Conservation (phyloP, 2,329 filamentous ascomycete species). For the Cladosporium oxysporum region DNA sequence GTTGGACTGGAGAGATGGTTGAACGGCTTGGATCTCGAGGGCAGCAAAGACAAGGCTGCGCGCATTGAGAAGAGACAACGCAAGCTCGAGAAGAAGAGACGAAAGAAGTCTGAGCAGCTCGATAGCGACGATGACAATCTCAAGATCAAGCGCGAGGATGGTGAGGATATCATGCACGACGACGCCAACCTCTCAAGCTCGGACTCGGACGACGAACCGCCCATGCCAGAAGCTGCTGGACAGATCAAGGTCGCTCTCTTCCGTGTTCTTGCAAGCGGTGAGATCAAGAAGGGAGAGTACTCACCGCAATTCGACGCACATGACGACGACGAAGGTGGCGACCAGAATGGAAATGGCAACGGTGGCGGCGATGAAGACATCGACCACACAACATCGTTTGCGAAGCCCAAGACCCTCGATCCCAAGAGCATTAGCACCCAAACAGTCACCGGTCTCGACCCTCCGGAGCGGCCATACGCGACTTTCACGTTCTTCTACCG, state of each 20-base stretch:
- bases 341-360: conserved; percentile 53
- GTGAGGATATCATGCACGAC: conserved; percentile 66
- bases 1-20: conserved; percentile 95
- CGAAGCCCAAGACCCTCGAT: conserved; percentile 92
- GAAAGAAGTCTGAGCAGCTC: conserved; percentile 61
- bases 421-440: conserved; percentile 98
- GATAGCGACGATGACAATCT: conserved; percentile 55
- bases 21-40: conserved; percentile 84
- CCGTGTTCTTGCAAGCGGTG: conserved; percentile 88
- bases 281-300: conserved; percentile 97
- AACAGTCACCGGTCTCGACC: conserved; percentile 97
- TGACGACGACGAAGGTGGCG: conserved; percentile 77
- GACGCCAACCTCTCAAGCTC: conserved; percentile 71
- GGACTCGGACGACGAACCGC: conserved; percentile 76
- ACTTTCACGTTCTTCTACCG: conserved; percentile 98
- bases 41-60: conserved; percentile 79
- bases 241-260: conserved; percentile 99
- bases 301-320: conserved; percentile 96
- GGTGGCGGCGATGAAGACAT: conserved; percentile 75
- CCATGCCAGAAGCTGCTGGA: conserved; percentile 84
- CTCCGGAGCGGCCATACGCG: conserved; percentile 92
- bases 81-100: conserved; percentile 75
- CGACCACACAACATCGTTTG: conserved; percentile 96
- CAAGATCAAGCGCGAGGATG: conserved; percentile 50
- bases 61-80: conserved; percentile 65